Conservation (phyloP, 768 basidiomycete species). For the Leccinum olivaceopallidum region DNA sequence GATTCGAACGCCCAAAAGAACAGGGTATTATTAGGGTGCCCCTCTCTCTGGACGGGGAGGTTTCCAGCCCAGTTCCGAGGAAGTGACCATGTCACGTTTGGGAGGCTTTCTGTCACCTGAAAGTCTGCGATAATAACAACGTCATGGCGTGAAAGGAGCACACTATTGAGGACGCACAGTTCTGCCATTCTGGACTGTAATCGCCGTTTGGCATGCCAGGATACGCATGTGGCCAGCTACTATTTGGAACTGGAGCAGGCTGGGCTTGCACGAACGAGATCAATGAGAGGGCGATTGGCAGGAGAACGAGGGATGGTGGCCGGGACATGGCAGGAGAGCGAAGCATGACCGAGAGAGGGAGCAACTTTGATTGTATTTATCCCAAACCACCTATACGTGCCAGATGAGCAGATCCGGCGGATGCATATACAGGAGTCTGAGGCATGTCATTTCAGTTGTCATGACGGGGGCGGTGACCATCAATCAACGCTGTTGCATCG, state of each 20-base stretch:
- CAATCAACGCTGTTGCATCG: no score
- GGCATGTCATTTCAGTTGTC: no score
- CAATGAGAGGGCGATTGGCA: background rate
- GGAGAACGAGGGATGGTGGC: background rate
- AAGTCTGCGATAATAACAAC: constrained; percentile 44
- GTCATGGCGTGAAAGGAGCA: background rate
- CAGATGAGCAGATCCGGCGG: no score
- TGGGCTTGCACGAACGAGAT: constrained; percentile 3
- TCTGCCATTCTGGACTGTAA: constrained; percentile 54
- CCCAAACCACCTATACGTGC: no score
- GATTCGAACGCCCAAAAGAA: constrained; percentile 37
- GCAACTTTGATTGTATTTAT: no score
- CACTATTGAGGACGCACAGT: constrained; percentile 40
- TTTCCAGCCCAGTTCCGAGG: constrained; percentile 32
- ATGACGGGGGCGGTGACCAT: no score
- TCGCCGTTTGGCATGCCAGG: constrained; percentile 37
- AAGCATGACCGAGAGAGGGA: no score
- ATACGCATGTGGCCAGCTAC: constrained; percentile 39
- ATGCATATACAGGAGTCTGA: no score
- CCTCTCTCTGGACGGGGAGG: constrained; percentile 45
- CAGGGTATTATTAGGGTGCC: constrained; percentile 58
- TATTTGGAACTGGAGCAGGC: background rate
- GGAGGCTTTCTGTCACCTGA: constrained; percentile 51
- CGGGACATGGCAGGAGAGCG: background rate
- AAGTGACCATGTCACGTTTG: constrained; percentile 57